A percentile compares a stretch with the other conserved stretches of the same genome.
These are phyloP conservation scores for Backusella australiensis DNA, from an alignment of 192 early-diverging fungal species.

Conservation along the genomic window DNA sequence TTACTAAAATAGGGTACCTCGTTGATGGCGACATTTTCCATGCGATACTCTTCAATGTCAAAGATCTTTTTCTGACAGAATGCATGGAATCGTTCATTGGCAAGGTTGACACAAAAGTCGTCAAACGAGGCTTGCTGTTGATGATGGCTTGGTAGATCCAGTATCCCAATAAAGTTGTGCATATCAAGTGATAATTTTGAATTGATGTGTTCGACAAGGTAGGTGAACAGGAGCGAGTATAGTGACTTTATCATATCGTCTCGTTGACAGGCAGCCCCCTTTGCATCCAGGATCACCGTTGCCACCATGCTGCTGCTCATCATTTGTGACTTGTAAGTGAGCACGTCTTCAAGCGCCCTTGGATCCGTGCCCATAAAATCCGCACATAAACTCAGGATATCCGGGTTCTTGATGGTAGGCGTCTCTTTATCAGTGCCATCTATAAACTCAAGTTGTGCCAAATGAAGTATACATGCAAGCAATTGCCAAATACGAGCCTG, in stretches of 20 bases:
- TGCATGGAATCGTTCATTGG: constrained; percentile 84
- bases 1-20: constrained; percentile 60
- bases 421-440: constrained; percentile 70
- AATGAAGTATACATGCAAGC: constrained; percentile 79
- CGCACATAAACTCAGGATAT: constrained; percentile 71
- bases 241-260: constrained; percentile 71
- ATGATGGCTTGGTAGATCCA: constrained; percentile 85
- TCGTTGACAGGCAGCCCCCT: constrained; percentile 65
- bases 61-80: constrained; percentile 72
- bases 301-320: constrained; percentile 78
- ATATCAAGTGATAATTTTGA: constrained; percentile 66
- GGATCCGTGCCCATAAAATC: constrained; percentile 81
- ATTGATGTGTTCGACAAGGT: constrained; percentile 85
- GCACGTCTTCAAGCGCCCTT: constrained; percentile 65
- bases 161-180: constrained; percentile 75
- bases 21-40: constrained; percentile 53
- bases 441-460: constrained; percentile 85
- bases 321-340: constrained; percentile 79
- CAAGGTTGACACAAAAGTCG: constrained; percentile 48
- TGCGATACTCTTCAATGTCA: constrained; percentile 59
- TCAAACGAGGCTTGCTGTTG: constrained; percentile 55
- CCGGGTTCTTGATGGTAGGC: constrained; percentile 71
- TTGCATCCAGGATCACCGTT: constrained; percentile 74
- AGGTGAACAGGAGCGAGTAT: constrained; percentile 82
- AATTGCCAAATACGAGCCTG: constrained; percentile 82